These are phyloP conservation scores for Pyricularia sp. DNA, from an alignment of 2,329 filamentous ascomycete genomes.

Conservation along the genomic window DNA sequence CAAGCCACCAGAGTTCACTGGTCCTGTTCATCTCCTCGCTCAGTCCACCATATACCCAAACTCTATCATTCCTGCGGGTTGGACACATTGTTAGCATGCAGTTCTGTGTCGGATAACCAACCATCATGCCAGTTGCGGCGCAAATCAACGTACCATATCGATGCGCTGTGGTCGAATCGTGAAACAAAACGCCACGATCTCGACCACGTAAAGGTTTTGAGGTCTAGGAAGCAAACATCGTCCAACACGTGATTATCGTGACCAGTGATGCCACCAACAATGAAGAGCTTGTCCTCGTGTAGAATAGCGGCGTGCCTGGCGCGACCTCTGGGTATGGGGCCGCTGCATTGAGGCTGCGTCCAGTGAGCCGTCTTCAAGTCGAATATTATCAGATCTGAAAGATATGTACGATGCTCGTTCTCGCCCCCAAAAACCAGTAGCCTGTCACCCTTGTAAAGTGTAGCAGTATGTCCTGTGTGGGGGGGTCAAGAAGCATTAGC, in stretches of 20 bases:
- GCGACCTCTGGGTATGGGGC: slow-evolving; percentile 75
- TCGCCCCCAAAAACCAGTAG: slow-evolving; percentile 95
- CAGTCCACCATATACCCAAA: slow-evolving; percentile 94
- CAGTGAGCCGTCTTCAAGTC: slow-evolving; percentile 89
- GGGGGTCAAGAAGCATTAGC: slow-evolving; percentile 6
- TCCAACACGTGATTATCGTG: slow-evolving; percentile 86
- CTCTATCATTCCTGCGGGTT: slow-evolving; percentile 48
- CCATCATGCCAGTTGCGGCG: neutral
- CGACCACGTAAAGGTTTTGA: slow-evolving; percentile 98
- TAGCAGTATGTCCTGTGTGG: slow-evolving; percentile 78
- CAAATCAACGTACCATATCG: slow-evolving; percentile 53
- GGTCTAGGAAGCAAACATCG: slow-evolving; percentile 90
- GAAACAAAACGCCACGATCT: slow-evolving; percentile 90
- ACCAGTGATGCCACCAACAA: slow-evolving; percentile 89
- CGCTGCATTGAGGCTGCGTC: slow-evolving; percentile 81
- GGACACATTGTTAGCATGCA: neutral
- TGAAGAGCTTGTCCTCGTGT: slow-evolving; percentile 91
- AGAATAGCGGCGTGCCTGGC: slow-evolving; percentile 88
- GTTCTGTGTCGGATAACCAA: neutral
- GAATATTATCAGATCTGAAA: slow-evolving; percentile 92
- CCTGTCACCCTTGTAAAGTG: slow-evolving; percentile 85
- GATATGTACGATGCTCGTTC: slow-evolving; percentile 91
- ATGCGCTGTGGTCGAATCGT: slow-evolving; percentile 88
- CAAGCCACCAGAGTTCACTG: slow-evolving; percentile 93
- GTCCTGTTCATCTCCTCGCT: slow-evolving; percentile 95